Percentiles rank a stretch among this genome's conserved stretches.
Conservation (phyloP, 179 eudicot genomes). For the Pouteria campechiana region DNA sequence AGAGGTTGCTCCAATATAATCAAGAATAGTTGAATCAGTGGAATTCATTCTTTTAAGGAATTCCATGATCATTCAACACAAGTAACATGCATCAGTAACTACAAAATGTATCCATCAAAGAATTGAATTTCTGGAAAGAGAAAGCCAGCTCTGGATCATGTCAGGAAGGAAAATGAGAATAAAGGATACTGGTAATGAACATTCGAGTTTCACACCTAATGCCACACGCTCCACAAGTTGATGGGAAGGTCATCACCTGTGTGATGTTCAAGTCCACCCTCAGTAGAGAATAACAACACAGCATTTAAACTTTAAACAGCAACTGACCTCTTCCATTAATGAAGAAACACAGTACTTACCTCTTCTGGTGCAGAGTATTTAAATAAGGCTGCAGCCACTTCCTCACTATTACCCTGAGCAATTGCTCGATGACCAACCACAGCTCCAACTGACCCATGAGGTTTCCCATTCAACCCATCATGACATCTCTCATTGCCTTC, state of each 20-base stretch:
- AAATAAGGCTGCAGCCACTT: constrained; percentile 69
- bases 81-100: background rate
- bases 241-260: constrained; percentile 94
- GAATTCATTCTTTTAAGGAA: too few species aligned
- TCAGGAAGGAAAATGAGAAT: background rate
- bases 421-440: constrained; percentile 73
- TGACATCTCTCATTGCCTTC: constrained; percentile 10
- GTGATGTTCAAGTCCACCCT: constrained; percentile 6
- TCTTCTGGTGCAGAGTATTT: constrained; percentile 95
- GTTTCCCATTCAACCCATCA: constrained; percentile 24
- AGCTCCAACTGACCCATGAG: constrained; percentile 93
- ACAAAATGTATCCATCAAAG: background rate
- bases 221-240: constrained; percentile 92
- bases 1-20: too few species aligned
- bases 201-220: constrained; percentile 71
- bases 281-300: background rate
- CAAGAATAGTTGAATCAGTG: too few species aligned
- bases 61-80: too few species aligned
- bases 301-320: too few species aligned
- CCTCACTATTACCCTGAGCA: constrained; percentile 67
- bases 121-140: background rate
- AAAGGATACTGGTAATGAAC: constrained; percentile 94
- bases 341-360: constrained; percentile 31
- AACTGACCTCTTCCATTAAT: background rate
- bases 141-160: background rate